Evolutionary conservation across 2,329 filamentous ascomycete species (phyloP).

Genomic region (Aspergillus calidoustus): DNA sequence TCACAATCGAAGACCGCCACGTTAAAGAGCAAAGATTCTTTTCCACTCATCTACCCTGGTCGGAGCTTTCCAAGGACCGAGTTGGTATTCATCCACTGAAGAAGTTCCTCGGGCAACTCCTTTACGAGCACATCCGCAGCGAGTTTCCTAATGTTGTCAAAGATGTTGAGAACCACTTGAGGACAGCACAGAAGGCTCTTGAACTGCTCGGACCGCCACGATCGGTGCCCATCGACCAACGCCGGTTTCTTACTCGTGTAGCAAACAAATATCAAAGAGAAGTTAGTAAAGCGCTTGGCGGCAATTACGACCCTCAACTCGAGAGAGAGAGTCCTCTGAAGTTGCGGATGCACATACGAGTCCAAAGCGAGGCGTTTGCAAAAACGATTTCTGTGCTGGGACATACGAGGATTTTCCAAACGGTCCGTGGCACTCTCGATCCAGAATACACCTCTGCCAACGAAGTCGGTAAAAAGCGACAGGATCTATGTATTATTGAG

Average conservation of each 20-base stretch:
- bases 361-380: slow-evolving; percentile 22
- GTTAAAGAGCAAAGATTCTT: slow-evolving; percentile 24
- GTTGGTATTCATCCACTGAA: slow-evolving; percentile 26
- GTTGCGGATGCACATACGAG: slow-evolving; percentile 25
- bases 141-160: slow-evolving; percentile 25
- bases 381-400: slow-evolving; percentile 10
- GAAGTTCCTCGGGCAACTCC: slow-evolving; percentile 21
- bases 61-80: slow-evolving; percentile 21
- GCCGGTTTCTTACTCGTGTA: slow-evolving; percentile 23
- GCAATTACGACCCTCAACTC: slow-evolving; percentile 19
- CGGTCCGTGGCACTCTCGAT: slow-evolving; percentile 1
- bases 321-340: slow-evolving; percentile 18
- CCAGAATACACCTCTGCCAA: not conserved
- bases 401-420: slow-evolving; percentile 20
- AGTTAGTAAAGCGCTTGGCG: slow-evolving; percentile 21
- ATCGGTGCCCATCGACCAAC: slow-evolving; percentile 22
- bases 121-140: slow-evolving; percentile 30
- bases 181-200: slow-evolving; percentile 30
- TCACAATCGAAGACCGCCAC: slow-evolving; percentile 39
- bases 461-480: not conserved
- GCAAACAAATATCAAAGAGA: slow-evolving; percentile 20
- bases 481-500: slow-evolving; percentile 20
- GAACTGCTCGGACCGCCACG: slow-evolving; percentile 23
- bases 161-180: slow-evolving; percentile 19
- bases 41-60: slow-evolving; percentile 20